Conservation (phyloP, 345 rosid species). For the Alliaria petiolata region DNA sequence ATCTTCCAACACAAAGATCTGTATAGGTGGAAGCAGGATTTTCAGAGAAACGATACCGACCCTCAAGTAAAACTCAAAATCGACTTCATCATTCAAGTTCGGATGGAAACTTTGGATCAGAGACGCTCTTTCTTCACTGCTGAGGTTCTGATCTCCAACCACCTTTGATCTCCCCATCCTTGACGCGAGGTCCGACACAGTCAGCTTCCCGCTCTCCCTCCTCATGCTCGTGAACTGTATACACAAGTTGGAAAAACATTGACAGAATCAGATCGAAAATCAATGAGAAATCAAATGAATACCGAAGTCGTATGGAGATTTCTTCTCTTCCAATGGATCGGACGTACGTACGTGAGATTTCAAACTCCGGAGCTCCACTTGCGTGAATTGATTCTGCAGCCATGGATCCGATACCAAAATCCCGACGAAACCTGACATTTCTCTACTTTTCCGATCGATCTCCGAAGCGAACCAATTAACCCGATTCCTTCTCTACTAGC, state of each 20-base stretch:
- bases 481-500: neutral
- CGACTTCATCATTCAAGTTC: conserved; percentile 69
- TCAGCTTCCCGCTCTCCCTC: conserved; percentile 91
- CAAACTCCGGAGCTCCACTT: conserved; percentile 96
- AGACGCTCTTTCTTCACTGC: conserved; percentile 63
- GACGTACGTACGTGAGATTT: conserved; percentile 75
- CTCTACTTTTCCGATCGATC: neutral
- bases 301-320: neutral
- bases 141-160: conserved; percentile 74
- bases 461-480: neutral
- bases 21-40: neutral
- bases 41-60: conserved; percentile 31
- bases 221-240: conserved; percentile 82
- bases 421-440: conserved; percentile 89
- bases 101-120: conserved; percentile 64
- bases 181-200: conserved; percentile 71
- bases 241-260: neutral
- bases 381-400: conserved; percentile 98
- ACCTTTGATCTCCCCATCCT: conserved; percentile 82
- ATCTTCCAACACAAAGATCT: neutral
- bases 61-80: conserved; percentile 92
- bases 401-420: conserved; percentile 91
- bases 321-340: neutral
- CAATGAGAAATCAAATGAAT: neutral
- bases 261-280: neutral